These are phyloP conservation scores for Scenedesmus sp. DNA, from an alignment of 163 green algal genomes.

Conservation along the genomic window DNA sequence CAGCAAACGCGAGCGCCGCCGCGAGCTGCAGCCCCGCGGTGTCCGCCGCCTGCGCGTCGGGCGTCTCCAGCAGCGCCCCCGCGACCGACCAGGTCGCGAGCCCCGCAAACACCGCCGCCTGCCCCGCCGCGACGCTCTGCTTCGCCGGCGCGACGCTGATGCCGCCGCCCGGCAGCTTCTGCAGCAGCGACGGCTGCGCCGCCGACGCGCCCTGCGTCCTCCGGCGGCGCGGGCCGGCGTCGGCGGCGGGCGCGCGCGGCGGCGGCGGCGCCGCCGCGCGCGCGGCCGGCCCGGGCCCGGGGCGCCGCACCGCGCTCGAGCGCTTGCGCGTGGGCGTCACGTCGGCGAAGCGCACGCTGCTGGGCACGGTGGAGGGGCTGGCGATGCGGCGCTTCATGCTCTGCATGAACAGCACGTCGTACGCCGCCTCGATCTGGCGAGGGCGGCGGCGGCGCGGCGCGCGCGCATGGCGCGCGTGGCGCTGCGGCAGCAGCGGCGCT, in stretches of 20 bases:
- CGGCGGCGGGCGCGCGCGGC: too few species aligned
- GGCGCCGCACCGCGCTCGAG: neutral
- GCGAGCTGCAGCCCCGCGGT: slow-evolving; percentile 82
- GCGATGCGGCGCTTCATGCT: slow-evolving; percentile 78
- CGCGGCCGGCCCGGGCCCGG: too few species aligned
- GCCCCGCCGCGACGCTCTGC: slow-evolving; percentile 42
- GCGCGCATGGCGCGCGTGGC: too few species aligned
- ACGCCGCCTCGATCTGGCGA: slow-evolving; percentile 84
- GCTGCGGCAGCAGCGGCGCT: neutral
- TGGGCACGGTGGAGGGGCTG: slow-evolving; percentile 66
- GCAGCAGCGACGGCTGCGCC: slow-evolving; percentile 31
- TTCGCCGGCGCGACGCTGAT: slow-evolving; percentile 37
- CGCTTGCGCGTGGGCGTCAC: slow-evolving; percentile 51
- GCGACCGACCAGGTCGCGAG: slow-evolving; percentile 58
- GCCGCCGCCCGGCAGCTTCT: slow-evolving; percentile 43
- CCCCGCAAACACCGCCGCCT: slow-evolving; percentile 60
- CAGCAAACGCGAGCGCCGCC: slow-evolving; percentile 67
- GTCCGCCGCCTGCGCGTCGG: slow-evolving; percentile 62
- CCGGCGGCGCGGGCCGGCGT: too few species aligned
- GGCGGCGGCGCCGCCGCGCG: too few species aligned
- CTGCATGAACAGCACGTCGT: slow-evolving; percentile 90
- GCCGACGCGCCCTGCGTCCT: slow-evolving; percentile 13
- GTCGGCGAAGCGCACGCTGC: slow-evolving; percentile 77
- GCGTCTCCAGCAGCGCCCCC: slow-evolving; percentile 67
- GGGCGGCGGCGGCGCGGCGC: neutral